These are phyloP conservation scores for Nicotiana paniculata DNA, from an alignment of 257 asterid species.

Conservation along the genomic window DNA sequence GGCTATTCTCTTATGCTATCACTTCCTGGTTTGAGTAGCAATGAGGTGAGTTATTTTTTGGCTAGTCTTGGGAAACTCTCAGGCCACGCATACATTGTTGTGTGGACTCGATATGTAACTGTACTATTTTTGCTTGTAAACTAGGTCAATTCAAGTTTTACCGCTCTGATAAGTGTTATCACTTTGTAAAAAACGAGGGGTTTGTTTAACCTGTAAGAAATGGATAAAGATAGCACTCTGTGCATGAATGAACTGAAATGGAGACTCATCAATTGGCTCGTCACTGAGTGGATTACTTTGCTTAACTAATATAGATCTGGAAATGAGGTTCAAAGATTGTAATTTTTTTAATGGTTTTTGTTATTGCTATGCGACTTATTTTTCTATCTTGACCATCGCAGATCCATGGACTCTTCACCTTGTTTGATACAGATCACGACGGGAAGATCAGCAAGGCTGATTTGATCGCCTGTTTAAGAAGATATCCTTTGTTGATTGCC, in stretches of 20 bases:
- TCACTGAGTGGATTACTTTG: not conserved
- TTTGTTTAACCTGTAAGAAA: not conserved
- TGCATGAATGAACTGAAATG: not conserved
- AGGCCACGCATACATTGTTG: not conserved
- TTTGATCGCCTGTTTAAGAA: conserved; percentile 48
- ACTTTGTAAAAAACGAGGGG: not conserved
- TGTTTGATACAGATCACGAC: conserved; percentile 61
- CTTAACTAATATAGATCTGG: not conserved
- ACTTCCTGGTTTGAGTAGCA: conserved; percentile 43
- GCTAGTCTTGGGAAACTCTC: not conserved
- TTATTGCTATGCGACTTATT: not conserved
- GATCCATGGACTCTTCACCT: conserved; percentile 50
- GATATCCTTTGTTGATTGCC: conserved; percentile 64
- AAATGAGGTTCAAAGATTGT: not conserved
- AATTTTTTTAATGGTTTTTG: not conserved
- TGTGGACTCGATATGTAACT: not conserved
- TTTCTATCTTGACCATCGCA: conserved; percentile 15
- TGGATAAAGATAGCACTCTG: no score
- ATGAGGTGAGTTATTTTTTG: conserved; percentile 52
- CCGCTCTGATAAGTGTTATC: not conserved
- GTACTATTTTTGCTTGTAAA: not conserved
- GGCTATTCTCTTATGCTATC: conserved; percentile 45
- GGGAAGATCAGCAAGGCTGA: conserved; percentile 68
- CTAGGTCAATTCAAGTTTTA: not conserved
- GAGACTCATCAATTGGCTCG: not conserved